Evolutionary conservation across 2,329 filamentous ascomycete species (phyloP).

Genomic region (Lecanicillium sp.): DNA sequence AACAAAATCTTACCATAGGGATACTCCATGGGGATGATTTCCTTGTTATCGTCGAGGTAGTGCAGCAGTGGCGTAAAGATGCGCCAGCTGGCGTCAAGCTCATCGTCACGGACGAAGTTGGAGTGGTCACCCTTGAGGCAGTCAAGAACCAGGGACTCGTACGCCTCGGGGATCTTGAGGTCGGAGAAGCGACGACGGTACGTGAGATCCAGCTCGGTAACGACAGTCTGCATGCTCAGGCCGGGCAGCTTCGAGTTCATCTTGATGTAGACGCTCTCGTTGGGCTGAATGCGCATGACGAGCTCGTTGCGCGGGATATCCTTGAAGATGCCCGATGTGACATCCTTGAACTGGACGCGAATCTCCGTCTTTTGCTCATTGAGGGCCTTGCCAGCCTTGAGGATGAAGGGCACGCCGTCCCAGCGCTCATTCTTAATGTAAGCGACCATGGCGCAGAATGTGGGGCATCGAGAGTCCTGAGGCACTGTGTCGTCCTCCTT

Average conservation of each 20-base stretch:
- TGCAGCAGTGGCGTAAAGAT: conserved; percentile 96
- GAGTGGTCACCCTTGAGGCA: conserved; percentile 98
- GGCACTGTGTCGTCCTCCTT: conserved; percentile 98
- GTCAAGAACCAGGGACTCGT: conserved; percentile 95
- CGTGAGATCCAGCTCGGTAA: conserved; percentile 95
- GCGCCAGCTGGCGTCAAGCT: conserved; percentile 95
- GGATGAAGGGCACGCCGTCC: conserved; percentile 98
- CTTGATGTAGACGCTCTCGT: conserved; percentile 99
- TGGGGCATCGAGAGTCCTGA: conserved; percentile 94
- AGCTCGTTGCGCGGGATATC: conserved; percentile 99
- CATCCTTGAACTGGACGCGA: conserved; percentile 98
- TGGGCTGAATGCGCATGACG: conserved; percentile 97
- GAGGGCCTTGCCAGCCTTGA: conserved; percentile 97
- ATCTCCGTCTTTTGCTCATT: conserved; percentile 99
- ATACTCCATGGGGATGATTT: conserved; percentile 99
- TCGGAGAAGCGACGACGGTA: conserved; percentile 98
- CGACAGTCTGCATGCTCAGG: conserved; percentile 98
- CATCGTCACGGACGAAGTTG: conserved; percentile 96
- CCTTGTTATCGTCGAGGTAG: conserved; percentile 98
- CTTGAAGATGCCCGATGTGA: conserved; percentile 99
- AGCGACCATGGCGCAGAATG: conserved; percentile 92
- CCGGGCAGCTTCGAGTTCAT: conserved; percentile 99
- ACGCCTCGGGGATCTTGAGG: conserved; percentile 98
- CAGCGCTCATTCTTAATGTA: conserved; percentile 99
- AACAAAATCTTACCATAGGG: conserved; percentile 73